Conservation (phyloP, 768 basidiomycete genomes). For the Melanogaster broomeanus region DNA sequence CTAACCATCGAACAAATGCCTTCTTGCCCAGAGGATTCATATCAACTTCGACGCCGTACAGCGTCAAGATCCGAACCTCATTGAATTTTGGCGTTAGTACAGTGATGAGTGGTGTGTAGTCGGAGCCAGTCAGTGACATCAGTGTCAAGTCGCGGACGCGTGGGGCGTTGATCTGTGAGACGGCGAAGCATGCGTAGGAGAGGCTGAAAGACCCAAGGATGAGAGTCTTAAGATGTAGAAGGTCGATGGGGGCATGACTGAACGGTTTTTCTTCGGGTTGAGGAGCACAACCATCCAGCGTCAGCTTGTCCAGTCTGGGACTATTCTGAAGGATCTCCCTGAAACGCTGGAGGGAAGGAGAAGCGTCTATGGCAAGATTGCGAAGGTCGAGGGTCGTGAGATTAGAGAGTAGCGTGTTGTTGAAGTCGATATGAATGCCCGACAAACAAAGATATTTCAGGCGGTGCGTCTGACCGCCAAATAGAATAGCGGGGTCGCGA, state of each 20-base stretch:
- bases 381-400: constrained; percentile 69
- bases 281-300: constrained; percentile 66
- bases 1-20: constrained; percentile 50
- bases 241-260: constrained; percentile 41
- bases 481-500: constrained; percentile 46
- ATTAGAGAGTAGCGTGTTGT: constrained; percentile 44
- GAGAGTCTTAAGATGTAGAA: constrained; percentile 52
- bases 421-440: constrained; percentile 66
- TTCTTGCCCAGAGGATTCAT: constrained; percentile 22
- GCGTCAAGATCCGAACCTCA: constrained; percentile 54
- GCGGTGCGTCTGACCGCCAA: constrained; percentile 44
- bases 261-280: constrained; percentile 28
- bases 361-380: constrained; percentile 53
- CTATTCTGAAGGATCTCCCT: constrained; percentile 51
- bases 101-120: constrained; percentile 51
- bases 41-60: constrained; percentile 46
- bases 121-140: constrained; percentile 50
- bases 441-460: constrained; percentile 55
- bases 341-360: constrained; percentile 52
- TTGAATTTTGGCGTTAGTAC: constrained; percentile 50
- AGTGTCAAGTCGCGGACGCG: constrained; percentile 58
- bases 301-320: constrained; percentile 53
- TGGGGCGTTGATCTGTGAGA: constrained; percentile 56
- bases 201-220: constrained; percentile 58
- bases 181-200: constrained; percentile 47